Base-by-base conservation (phyloP, 495 filamentous ascomycete species). In the Talaromyces adpressus region DNA sequence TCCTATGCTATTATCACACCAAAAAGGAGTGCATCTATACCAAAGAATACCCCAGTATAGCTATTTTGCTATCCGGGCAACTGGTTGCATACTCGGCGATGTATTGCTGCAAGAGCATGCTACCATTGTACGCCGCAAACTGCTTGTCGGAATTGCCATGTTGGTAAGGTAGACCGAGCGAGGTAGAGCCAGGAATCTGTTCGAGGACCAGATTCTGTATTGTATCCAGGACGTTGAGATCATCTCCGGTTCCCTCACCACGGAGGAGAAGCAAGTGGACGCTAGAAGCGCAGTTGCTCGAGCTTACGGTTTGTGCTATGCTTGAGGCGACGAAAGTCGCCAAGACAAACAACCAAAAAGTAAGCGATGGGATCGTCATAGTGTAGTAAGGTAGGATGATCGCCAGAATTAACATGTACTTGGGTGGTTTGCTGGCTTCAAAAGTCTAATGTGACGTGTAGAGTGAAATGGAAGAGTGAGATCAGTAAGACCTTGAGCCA, bases 191-290 rank as follows among this genome's bases (percentile, higher is more conserved):
- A 4, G 71, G 69, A 39, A 73, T 71, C 18, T 69, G 63, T 59
- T 68, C 61, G 12, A 71, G 61, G 11, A 72, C 58, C 51, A 71
- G 54, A 52, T 68, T 69, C 39, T 70, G 67, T 27, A 72, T 64
- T 0, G 69, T 61, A 14, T 64, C 67, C 67, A 72, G 58, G 18
- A 72, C 69, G 54, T 70, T 69, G 41, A 72, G 60, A 58, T 72
- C 62, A 69, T 74, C 68, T 58, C 70, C 68, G 6, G 60, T 62
- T 4, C 70, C 70, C 30, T 74, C 65, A 4, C 70, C 70, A 12
- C 70, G 69, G 20, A 66, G 63, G 7, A 72, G 65, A 61, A 72
- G 71, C 12, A 70, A 66, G 63, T 72, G 70, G 16, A 74, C 67
- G 16, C 68, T 64, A 2, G 64, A 68, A n/a, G 72, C 70, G 56